Evolutionary conservation across 2,329 filamentous ascomycete genomes (phyloP).

Genomic region (Apiospora marii): DNA sequence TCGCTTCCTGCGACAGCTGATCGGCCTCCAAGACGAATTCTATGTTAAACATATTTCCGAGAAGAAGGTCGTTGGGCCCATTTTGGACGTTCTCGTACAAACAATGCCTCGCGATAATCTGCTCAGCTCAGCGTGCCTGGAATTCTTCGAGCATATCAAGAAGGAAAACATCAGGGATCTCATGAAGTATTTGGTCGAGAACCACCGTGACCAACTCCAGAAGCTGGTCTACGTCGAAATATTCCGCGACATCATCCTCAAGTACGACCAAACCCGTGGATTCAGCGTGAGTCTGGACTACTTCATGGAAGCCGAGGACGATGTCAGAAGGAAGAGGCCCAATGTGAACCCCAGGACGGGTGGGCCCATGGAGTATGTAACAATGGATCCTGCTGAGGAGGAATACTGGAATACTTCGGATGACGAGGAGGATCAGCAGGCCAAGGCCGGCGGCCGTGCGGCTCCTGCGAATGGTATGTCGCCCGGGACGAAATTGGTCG

Average conservation of each 20-base stretch:
- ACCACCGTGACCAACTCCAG: conserved; percentile 79
- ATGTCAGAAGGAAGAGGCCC: conserved; percentile 51
- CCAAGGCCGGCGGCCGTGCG: conserved; percentile 41
- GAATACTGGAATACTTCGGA: conserved; percentile 94
- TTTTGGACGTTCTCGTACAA: conserved; percentile 82
- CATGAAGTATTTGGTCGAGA: conserved; percentile 83
- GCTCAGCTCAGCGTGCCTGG: conserved; percentile 90
- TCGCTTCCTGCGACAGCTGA: conserved; percentile 90
- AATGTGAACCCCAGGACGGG: conserved; percentile 60
- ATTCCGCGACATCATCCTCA: conserved; percentile 77
- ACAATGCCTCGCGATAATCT: conserved; percentile 94
- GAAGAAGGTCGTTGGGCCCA: conserved; percentile 81
- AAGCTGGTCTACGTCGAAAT: conserved; percentile 83
- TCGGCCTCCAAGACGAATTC: conserved; percentile 88
- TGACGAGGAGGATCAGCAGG: conserved; percentile 74
- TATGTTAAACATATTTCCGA: conserved; percentile 87
- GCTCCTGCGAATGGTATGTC: conserved; percentile 68
- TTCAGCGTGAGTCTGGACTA: conserved; percentile 73
- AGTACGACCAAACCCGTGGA: conserved; percentile 81
- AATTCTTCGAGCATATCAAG: conserved; percentile 91
- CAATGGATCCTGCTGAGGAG: conserved; percentile 82
- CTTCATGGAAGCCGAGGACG: conserved; percentile 75
- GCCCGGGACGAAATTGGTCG: conserved; percentile 76
- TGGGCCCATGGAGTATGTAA: conserved; percentile 73
- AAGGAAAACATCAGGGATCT: conserved; percentile 82